Base-by-base conservation (phyloP, 805 yeast species). In the Wickerhamomyces bisporus region DNA sequence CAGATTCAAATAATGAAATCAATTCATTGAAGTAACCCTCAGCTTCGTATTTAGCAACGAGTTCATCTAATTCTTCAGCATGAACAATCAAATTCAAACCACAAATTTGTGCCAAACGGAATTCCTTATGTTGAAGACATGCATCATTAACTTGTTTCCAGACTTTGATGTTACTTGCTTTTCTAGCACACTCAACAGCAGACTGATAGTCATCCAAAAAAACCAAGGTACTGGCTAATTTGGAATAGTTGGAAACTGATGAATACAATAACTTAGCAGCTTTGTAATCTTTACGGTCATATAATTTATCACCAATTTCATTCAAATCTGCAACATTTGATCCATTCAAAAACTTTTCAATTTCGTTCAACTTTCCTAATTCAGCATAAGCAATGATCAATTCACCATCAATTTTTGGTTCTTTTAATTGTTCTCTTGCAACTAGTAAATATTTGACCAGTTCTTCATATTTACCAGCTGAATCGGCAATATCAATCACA, bases 111-210 rank as follows among this genome's bases (percentile, higher is more conserved):
- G 98, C 98, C 45, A 93, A 73, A 63, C 96, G 80, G 74, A 93
- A 93, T 65, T 93, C 98, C 59, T 81, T 81, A 68, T 86, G 85
- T 51, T 81, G 95, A 61, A 93, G 81, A 77, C 98, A 93, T 17
- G 97, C 98, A 61, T 81, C 86, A 65, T 88, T 87, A 36, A 93
- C 98, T 65, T 89, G 94, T 66, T 88, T 93, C 98, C 98, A 93
- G 29, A 93, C 98, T 57, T 74, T 75, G 43, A 83, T 77, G 63
- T 87, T 88, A 26, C 95, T 85, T 3, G 98, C 98, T 67, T 91
- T 93, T 71, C 98, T 84, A 17, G 98, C 98, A 65, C 97, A 88
- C 58, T 93, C 98, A 45, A 93, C 98, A 36, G 98, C 98, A 40
- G 86, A 79, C 67, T 93, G 97, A 63, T 87, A 89, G 60, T 93